These are phyloP conservation scores for Chaetomium tenue DNA, from an alignment of 495 filamentous ascomycete genomes.

Conservation along the genomic window DNA sequence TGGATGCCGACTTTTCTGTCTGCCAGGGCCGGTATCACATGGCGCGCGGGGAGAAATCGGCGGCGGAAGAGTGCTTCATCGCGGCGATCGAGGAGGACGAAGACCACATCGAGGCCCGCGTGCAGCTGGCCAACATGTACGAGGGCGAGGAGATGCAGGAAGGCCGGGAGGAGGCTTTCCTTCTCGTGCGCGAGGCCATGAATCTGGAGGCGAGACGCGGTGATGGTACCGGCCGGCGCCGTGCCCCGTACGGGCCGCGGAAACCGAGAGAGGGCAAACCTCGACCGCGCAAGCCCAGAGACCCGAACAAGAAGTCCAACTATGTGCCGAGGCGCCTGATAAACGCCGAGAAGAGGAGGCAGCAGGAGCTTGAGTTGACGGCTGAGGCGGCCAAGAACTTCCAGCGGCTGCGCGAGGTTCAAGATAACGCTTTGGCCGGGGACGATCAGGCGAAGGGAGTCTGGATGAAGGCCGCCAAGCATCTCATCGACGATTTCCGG, in stretches of 20 bases:
- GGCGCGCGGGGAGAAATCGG: conserved; percentile 56
- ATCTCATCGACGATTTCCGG: conserved; percentile 76
- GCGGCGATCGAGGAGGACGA: conserved; percentile 67
- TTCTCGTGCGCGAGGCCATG: conserved; percentile 70
- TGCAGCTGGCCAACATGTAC: conserved; percentile 76
- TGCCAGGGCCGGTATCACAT: conserved; percentile 72
- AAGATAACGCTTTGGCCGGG: conserved; percentile 51
- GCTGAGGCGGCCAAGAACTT: conserved; percentile 60
- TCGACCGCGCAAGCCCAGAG: conserved; percentile 19
- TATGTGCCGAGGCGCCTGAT: conserved; percentile 39
- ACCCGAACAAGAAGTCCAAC: conserved; percentile 32
- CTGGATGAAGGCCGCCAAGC: conserved; percentile 74
- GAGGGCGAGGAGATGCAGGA: conserved; percentile 65
- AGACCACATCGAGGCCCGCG: conserved; percentile 63
- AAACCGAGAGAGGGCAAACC: conserved; percentile 20
- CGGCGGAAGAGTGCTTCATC: conserved; percentile 73
- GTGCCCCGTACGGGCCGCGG: conserved; percentile 28
- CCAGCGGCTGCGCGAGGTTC: conserved; percentile 52
- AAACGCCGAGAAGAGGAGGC: conserved; percentile 37
- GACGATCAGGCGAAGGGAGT: conserved; percentile 53
- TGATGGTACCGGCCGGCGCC: conserved; percentile 29
- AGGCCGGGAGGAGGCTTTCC: conserved; percentile 59
- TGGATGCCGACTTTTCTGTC: conserved; percentile 63
- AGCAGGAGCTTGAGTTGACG: conserved; percentile 45
- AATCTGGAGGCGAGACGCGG: conserved; percentile 51